These are phyloP conservation scores for Russula olivacea DNA, from an alignment of 768 basidiomycete species.

Conservation along the genomic window DNA sequence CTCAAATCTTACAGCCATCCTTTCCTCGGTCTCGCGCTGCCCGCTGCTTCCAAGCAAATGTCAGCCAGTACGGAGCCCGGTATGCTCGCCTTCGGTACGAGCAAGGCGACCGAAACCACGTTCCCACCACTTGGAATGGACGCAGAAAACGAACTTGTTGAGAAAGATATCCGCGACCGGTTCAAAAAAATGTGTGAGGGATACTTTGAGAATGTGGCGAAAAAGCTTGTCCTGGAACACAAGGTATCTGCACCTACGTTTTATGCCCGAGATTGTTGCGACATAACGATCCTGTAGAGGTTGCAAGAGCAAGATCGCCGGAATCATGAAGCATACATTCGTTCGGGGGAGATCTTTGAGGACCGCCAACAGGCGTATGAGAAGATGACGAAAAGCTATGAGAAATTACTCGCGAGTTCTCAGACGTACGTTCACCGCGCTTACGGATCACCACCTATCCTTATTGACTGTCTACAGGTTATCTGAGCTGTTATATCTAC, in stretches of 20 bases:
- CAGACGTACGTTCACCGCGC: constrained; percentile 55
- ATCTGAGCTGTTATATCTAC: constrained; percentile 83
- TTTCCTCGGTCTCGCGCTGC: constrained; percentile 73
- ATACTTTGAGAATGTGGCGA: constrained; percentile 88
- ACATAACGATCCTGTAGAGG: constrained; percentile 44
- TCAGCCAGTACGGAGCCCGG: constrained; percentile 50
- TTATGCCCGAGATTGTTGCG: background rate
- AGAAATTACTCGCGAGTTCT: constrained; percentile 82
- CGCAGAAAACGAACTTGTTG: constrained; percentile 70
- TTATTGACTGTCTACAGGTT: constrained; percentile 43
- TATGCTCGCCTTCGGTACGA: constrained; percentile 40
- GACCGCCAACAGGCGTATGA: constrained; percentile 98
- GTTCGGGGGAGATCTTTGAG: constrained; percentile 98
- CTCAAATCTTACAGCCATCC: constrained; percentile 88
- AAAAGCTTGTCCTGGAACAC: constrained; percentile 88
- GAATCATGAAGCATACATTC: constrained; percentile 99
- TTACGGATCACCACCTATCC: background rate
- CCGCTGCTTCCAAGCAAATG: constrained; percentile 51
- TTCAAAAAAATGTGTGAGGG: constrained; percentile 91
- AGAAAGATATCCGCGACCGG: constrained; percentile 78
- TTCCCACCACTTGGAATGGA: constrained; percentile 27
- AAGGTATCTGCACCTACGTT: constrained; percentile 45
- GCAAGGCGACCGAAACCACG: constrained; percentile 35
- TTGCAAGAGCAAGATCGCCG: constrained; percentile 94
- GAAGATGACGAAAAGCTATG: constrained; percentile 95